phyloP scores from a whole-genome alignment of 495 filamentous ascomycete genomes.

The Darksidea phi region DNA sequence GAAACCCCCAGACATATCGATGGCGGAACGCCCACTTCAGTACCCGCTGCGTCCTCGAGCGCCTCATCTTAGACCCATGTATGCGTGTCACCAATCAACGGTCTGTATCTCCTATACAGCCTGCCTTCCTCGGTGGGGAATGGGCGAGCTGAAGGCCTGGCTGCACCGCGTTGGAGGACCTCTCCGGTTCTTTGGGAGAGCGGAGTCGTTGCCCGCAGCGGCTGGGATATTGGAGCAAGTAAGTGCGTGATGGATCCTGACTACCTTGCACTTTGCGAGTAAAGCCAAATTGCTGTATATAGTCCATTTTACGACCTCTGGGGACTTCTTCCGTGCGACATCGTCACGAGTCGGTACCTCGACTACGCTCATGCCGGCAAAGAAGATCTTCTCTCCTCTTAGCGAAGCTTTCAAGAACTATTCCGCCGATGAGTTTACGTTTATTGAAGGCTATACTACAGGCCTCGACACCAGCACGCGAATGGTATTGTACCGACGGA shows the following conservation, averaged over 20 bases:
- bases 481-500: conserved; percentile 24
- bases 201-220: neutral
- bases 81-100: neutral
- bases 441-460: conserved; percentile 55
- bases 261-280: too few relatives aligned
- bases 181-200: neutral
- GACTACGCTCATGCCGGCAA: conserved; percentile 43
- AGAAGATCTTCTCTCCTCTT: conserved; percentile 51
- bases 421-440: conserved; percentile 50
- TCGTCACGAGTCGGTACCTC: conserved; percentile 50
- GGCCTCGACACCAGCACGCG: conserved; percentile 45
- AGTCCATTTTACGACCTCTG: neutral
- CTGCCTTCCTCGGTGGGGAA: neutral
- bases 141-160: neutral
- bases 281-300: neutral
- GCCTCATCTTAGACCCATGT: neutral
- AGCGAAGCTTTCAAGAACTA: conserved; percentile 53
- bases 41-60: neutral
- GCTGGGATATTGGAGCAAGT: neutral
- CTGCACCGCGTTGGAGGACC: neutral
- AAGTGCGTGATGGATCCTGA: too few relatives aligned
- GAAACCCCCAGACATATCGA: neutral
- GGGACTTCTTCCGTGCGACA: conserved; percentile 51
- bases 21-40: neutral
- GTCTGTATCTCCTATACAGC: neutral